Base-by-base conservation (phyloP, 1,139 yeast genomes). In the Suhomyces choctaworum region DNA sequence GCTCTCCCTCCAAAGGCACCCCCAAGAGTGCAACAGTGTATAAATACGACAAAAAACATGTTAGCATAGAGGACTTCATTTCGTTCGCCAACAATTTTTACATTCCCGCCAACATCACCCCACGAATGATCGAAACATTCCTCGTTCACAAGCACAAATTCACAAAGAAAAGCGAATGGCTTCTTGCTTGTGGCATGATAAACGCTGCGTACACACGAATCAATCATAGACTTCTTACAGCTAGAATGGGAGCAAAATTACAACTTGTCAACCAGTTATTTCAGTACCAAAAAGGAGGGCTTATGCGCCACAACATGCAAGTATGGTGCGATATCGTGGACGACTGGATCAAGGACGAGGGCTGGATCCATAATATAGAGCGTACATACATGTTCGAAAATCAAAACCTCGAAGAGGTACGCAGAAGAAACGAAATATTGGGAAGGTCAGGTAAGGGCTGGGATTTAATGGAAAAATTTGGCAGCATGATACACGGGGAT, bases 181-280 rank as follows among this genome's bases (percentile, higher is more conserved):
- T 80, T 11, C 55, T 82, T 19, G 76, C 82, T 1, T 80, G 86
- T 53, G 90, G 89, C 0, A 54, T 82, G 43, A 66, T 82, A 1
- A 67, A 81, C 27, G 73, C 82, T 5, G 80, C 82, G 10, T 80
- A 78, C 34, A 61, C 68, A 10, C 62, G 81, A 10, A 67, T 82
- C 23, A 79, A 80, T 51, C 71, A 74, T 40, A 63, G 63, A 16
- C 52, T 68, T 19, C 57, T 81, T 12, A 53, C 61, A 7, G 52
- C 60, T 8, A 72, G 68, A 34, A 63, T 80, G 7, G 79, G 83
- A 2, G 66, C 76, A 16, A 72, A 66, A 37, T 56, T 71, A 6
- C 61, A 66, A 22, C 67, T 79, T 11, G 59, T 75, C 36, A 67
- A 72, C 31, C 74, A 72, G 31, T 62, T 82, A 51, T 73, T 75